phyloP scores from a whole-genome alignment of 495 filamentous ascomycete genomes.

The Xylaria grammica region DNA sequence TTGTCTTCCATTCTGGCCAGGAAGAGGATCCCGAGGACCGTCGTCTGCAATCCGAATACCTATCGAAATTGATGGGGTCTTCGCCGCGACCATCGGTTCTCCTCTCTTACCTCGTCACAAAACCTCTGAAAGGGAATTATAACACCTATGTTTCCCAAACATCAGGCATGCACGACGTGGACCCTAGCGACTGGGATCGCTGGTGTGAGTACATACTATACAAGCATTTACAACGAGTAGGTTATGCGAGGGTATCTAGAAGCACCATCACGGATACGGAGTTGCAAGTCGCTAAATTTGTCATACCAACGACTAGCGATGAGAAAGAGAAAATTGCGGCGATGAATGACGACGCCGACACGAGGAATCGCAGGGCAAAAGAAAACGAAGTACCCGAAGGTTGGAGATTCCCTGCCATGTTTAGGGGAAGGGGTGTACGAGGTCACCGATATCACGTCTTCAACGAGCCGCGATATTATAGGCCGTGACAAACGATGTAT shows the following conservation, averaged over 20 bases:
- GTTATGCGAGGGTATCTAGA: slow-evolving; percentile 88
- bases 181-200: slow-evolving; percentile 90
- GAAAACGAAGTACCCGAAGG: slow-evolving; percentile 74
- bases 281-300: slow-evolving; percentile 95
- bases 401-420: slow-evolving; percentile 84
- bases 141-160: slow-evolving; percentile 89
- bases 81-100: slow-evolving; percentile 82
- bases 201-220: slow-evolving; percentile 99
- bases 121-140: slow-evolving; percentile 91
- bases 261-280: slow-evolving; percentile 97
- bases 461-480: slow-evolving; percentile 82
- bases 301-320: slow-evolving; percentile 73
- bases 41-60: slow-evolving; percentile 83
- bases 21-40: slow-evolving; percentile 97
- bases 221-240: slow-evolving; percentile 83
- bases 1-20: slow-evolving; percentile 99
- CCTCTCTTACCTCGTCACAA: slow-evolving; percentile 90
- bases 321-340: slow-evolving; percentile 56
- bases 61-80: slow-evolving; percentile 85
- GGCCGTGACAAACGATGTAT: slow-evolving; percentile 27
- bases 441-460: slow-evolving; percentile 97
- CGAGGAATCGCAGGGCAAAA: slow-evolving; percentile 51
- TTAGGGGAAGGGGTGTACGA: slow-evolving; percentile 83
- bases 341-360: slow-evolving; percentile 28
- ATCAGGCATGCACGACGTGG: slow-evolving; percentile 95